Conservation (phyloP, 2,329 filamentous ascomycete genomes). For the Xylaria sp. region DNA sequence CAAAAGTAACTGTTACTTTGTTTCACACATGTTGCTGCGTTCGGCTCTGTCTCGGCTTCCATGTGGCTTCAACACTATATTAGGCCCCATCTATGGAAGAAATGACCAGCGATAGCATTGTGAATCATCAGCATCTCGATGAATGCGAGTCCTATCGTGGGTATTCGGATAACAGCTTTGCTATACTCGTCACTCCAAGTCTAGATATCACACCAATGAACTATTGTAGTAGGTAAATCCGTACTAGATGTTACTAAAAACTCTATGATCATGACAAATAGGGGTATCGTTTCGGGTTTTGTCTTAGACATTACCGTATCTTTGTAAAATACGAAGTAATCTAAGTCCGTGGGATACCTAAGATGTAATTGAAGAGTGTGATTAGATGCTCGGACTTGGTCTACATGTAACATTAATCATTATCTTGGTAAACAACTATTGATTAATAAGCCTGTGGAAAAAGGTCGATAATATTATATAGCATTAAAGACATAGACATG, state of each 20-base stretch:
- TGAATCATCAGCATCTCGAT: not conserved
- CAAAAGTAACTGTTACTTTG: not conserved
- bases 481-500: not conserved
- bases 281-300: not conserved
- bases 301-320: not conserved
- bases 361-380: not conserved
- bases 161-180: not conserved
- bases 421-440: not conserved
- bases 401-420: not conserved
- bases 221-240: not conserved
- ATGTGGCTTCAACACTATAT: not conserved
- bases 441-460: not conserved
- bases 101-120: not conserved
- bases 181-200: not conserved
- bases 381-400: not conserved
- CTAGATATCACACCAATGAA: not conserved
- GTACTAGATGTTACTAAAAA: too few relatives aligned
- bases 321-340: too few relatives aligned
- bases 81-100: not conserved
- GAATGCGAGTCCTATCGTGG: too few relatives aligned
- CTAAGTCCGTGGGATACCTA: too few relatives aligned
- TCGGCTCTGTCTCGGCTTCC: not conserved
- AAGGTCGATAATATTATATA: not conserved
- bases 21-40: not conserved
- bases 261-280: not conserved